Percentiles rank a stretch among this genome's conserved stretches.
Evolutionary conservation across 768 basidiomycete genomes (phyloP).

Genomic region (Leccinellum albellum): DNA sequence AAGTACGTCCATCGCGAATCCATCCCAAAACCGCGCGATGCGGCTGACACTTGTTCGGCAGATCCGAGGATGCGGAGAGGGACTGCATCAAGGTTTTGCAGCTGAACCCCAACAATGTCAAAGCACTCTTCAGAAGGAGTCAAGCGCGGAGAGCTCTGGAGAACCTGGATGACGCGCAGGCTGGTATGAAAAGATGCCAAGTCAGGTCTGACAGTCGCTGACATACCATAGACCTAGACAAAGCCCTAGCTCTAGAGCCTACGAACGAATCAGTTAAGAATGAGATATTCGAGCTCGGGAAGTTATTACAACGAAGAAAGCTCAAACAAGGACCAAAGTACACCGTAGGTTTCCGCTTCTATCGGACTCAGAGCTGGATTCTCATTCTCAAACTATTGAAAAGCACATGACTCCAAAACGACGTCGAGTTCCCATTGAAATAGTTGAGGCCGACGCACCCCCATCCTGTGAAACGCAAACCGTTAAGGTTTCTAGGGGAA

Average conservation of each 20-base stretch:
- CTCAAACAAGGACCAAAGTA: slow-evolving; percentile 36
- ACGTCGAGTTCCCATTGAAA: slow-evolving; percentile 61
- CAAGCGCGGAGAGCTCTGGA: slow-evolving; percentile 64
- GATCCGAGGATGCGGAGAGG: slow-evolving; percentile 74
- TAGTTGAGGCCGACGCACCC: slow-evolving; percentile 40
- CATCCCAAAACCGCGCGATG: not conserved
- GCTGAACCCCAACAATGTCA: slow-evolving; percentile 60
- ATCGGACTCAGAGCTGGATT: not conserved
- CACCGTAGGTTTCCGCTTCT: slow-evolving; percentile 9
- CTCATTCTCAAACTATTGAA: slow-evolving; percentile 9
- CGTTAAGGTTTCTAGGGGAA: slow-evolving; percentile 3
- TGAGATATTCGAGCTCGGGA: slow-evolving; percentile 54
- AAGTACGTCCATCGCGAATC: slow-evolving; percentile 60
- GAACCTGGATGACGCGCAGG: slow-evolving; percentile 53
- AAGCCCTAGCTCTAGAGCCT: slow-evolving; percentile 59
- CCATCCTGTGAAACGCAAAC: not conserved
- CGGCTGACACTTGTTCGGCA: slow-evolving; percentile 26
- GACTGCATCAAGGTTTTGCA: slow-evolving; percentile 69
- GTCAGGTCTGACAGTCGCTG: not conserved
- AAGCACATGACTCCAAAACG: slow-evolving; percentile 34
- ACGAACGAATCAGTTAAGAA: slow-evolving; percentile 57
- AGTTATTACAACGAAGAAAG: slow-evolving; percentile 32
- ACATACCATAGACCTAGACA: slow-evolving; percentile 51
- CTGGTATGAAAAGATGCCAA: slow-evolving; percentile 39
- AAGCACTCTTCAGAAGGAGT: slow-evolving; percentile 74